Evolutionary conservation across 768 basidiomycete species (phyloP).

Genomic region (Lactarius deliciosus): DNA sequence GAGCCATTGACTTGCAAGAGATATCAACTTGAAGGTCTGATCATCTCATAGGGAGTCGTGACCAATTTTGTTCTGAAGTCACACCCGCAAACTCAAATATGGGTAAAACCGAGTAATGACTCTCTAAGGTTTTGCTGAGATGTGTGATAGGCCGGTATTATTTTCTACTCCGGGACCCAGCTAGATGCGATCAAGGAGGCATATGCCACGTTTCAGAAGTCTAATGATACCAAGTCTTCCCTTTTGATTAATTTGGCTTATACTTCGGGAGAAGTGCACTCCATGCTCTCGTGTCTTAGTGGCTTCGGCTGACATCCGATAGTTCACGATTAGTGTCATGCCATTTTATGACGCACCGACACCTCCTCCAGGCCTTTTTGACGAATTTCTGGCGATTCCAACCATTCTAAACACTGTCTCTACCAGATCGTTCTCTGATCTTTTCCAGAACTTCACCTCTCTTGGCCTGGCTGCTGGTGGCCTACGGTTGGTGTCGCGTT

Average conservation of each 20-base stretch:
- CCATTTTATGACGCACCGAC: slow-evolving; percentile 30
- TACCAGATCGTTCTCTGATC: neutral
- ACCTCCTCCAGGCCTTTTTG: slow-evolving; percentile 25
- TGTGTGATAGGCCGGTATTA: neutral
- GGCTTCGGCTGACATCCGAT: neutral
- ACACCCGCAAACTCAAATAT: slow-evolving; percentile 11
- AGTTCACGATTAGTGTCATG: neutral
- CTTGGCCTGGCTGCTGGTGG: neutral
- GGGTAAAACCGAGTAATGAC: neutral
- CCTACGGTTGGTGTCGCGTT: neutral
- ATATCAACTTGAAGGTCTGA: neutral
- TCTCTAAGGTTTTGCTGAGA: neutral
- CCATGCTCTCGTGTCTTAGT: neutral
- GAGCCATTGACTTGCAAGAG: neutral
- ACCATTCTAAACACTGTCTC: neutral
- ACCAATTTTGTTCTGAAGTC: slow-evolving; percentile 10
- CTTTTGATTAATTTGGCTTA: neutral
- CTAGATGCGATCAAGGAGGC: neutral
- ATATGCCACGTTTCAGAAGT: neutral
- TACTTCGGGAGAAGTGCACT: neutral
- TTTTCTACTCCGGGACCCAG: neutral
- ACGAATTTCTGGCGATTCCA: slow-evolving; percentile 28
- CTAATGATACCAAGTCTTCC: neutral
- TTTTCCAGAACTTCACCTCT: neutral
- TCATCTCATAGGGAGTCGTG: slow-evolving; percentile 8